Evolutionary conservation across 2,329 filamentous ascomycete genomes (phyloP), one percentile per base, ranked within the genome.

Genomic region (Escovopsis sp.): DNA sequence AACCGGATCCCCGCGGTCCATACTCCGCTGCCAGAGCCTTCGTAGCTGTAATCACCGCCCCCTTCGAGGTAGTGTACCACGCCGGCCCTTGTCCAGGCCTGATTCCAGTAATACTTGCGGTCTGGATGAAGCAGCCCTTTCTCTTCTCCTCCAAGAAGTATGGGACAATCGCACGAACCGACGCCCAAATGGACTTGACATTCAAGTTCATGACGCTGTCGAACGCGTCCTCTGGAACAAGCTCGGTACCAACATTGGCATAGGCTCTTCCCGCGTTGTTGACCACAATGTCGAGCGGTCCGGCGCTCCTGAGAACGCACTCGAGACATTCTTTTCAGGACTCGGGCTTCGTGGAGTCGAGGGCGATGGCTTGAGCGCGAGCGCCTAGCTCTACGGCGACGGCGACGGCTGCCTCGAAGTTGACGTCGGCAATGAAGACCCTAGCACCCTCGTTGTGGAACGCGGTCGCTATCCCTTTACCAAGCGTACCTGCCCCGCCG

Each of bases 41-140:
- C 1, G 66, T 68, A 34, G 73, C 75, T 39, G 72, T 80, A 50
- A 71, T 70, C 10, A 80, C 72, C 1, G 79, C 79, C 0, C 73
- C 77, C 55, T 84, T 84, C 36, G 71, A 75, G 1, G 78, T 75
- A 53, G 82, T 82, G 53, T 83, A 83, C 78, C 79, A 83, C 2
- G 78, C 77, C 38, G 83, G 53, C 0, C 76, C 72, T 0, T 75
- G 74, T 23, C 79, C 65, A 0, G 79, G 80, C 26, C 80, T 61
- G 7, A 64, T 58, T 0, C 54, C 77, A 0, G 77, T 78, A 0
- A 78, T 80, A 2, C 74, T 80, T 1, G 79, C 76, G 40, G 82
- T 73, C 46, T 80, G 78, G 43, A 84, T 71, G 43, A 84, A 78
- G 26, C 63, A 69, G 0, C 75, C 79, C 0, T 73, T 70, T 6